Evolutionary conservation across 148 eudicot species (phyloP).

Genomic region (Polygonum aviculare): DNA sequence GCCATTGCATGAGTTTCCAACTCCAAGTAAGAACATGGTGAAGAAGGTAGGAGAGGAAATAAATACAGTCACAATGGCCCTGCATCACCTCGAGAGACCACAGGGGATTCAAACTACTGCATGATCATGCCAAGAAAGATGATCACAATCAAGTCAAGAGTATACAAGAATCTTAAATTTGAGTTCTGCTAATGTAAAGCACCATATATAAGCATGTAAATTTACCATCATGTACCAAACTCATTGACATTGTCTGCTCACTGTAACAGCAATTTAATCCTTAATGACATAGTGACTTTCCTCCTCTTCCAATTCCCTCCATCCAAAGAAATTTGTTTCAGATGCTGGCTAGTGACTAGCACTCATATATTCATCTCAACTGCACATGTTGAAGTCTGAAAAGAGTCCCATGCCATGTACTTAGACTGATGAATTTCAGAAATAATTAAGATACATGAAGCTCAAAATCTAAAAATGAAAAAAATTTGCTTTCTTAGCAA

Average conservation of each 20-base stretch:
- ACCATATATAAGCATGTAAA: conserved; percentile 2
- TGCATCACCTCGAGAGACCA: conserved; percentile 14
- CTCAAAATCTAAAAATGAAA: background rate
- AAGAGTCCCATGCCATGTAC: background rate
- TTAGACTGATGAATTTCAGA: background rate
- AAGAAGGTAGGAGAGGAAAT: conserved; percentile 5
- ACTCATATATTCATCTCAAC: background rate
- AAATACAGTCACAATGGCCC: background rate
- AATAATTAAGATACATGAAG: background rate
- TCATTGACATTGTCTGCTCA: background rate
- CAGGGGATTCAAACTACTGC: background rate
- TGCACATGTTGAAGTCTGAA: background rate
- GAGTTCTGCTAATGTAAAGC: background rate
- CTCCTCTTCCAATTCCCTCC: background rate
- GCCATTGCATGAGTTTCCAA: conserved; percentile 19
- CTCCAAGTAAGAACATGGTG: background rate
- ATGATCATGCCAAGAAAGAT: background rate
- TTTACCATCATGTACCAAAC: conserved; percentile 1
- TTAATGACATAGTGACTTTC: background rate
- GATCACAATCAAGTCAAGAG: background rate
- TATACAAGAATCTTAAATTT: background rate
- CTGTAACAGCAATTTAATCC: background rate
- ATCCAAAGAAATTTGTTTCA: background rate
- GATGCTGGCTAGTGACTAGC: background rate
- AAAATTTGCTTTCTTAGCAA: background rate